phyloP scores from a whole-genome alignment of 306 rosid genomes.

The Lathyrus oleraceus region DNA sequence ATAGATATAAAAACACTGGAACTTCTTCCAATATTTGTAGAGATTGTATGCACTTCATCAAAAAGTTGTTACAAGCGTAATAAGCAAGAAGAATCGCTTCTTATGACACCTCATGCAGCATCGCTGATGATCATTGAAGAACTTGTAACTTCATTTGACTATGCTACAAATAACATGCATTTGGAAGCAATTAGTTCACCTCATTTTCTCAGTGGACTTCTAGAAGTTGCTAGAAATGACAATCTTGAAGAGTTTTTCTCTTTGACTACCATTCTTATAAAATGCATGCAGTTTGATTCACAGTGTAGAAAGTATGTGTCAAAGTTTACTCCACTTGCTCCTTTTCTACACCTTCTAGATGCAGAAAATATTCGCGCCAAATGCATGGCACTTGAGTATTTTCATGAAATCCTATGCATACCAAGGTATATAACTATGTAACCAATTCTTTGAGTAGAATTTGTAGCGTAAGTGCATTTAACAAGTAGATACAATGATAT shows the following conservation, averaged over 20 bases:
- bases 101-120: slow-evolving; percentile 71
- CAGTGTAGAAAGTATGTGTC: slow-evolving; percentile 66
- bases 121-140: slow-evolving; percentile 77
- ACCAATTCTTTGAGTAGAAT: slow-evolving; percentile 22
- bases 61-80: slow-evolving; percentile 45
- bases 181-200: slow-evolving; percentile 78
- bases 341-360: slow-evolving; percentile 60
- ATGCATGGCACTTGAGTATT: slow-evolving; percentile 62
- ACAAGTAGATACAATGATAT: background rate
- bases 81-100: slow-evolving; percentile 47
- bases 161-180: slow-evolving; percentile 66
- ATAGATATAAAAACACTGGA: slow-evolving; percentile 64
- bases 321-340: slow-evolving; percentile 61
- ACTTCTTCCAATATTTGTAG: slow-evolving; percentile 67
- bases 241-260: slow-evolving; percentile 61
- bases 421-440: slow-evolving; percentile 56
- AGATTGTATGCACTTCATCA: slow-evolving; percentile 65
- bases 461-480: slow-evolving; percentile 11
- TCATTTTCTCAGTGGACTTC: slow-evolving; percentile 60
- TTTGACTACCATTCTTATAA: slow-evolving; percentile 68
- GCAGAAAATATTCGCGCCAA: slow-evolving; percentile 54
- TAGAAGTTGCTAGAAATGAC: slow-evolving; percentile 64
- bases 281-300: slow-evolving; percentile 67
- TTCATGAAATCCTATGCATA: slow-evolving; percentile 70
- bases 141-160: slow-evolving; percentile 70